Percentiles rank a stretch among this genome's conserved stretches.
Conservation (phyloP, 2,329 filamentous ascomycete species). For the Hypoxylon sp. region DNA sequence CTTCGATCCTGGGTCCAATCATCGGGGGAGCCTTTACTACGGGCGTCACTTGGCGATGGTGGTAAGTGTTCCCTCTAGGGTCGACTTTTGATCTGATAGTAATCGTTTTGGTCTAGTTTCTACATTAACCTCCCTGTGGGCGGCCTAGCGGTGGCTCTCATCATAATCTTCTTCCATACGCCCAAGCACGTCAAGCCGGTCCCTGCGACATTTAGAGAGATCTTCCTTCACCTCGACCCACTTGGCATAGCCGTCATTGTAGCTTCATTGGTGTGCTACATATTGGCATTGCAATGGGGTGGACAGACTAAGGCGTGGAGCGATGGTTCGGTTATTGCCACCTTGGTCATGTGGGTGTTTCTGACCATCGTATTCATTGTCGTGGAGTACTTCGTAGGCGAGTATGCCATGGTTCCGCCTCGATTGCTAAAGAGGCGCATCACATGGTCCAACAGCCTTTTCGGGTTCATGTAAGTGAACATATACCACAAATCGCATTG, state of each 20-base stretch:
- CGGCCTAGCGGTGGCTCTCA: constrained; percentile 10
- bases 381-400: constrained; percentile 30
- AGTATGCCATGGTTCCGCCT: constrained; percentile 36
- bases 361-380: constrained; percentile 46
- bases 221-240: constrained; percentile 31
- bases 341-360: constrained; percentile 49
- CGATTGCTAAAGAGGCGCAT: constrained; percentile 19
- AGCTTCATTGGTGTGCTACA: constrained; percentile 53
- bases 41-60: constrained; percentile 40
- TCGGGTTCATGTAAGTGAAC: neutral
- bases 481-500: neutral
- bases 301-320: constrained; percentile 52
- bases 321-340: constrained; percentile 49
- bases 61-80: neutral
- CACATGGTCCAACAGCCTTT: constrained; percentile 1
- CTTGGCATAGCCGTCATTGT: constrained; percentile 25
- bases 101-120: neutral
- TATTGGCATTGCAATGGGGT: constrained; percentile 59
- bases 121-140: constrained; percentile 45
- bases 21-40: constrained; percentile 36
- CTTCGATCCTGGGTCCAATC: constrained; percentile 44
- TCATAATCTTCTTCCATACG: constrained; percentile 35
- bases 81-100: neutral
- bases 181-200: constrained; percentile 1
- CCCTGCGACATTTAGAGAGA: neutral